Evolutionary conservation across 2,329 filamentous ascomycete species (phyloP), one percentile per base, ranked within the genome.

Genomic region (Pochonia chlamydosporia): DNA sequence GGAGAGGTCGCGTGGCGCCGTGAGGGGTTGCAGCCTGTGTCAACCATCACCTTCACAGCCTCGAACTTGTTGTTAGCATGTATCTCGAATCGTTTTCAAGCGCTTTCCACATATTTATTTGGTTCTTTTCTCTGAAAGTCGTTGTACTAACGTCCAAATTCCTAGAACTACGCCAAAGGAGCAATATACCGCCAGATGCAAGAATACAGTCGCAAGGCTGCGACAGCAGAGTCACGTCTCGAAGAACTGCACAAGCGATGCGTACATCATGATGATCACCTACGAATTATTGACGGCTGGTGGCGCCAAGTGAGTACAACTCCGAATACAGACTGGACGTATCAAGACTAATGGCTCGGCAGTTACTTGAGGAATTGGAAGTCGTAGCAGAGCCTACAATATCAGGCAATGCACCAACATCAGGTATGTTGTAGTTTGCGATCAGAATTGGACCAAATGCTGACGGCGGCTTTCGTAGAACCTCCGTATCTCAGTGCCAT

Each of bases 141-240:
- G 3, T 21, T 1, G 3, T 39, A 13, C 35, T 39, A 20, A 39
- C 20, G 57, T 49, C 45, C 48, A 48, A 51, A 49, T 50, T 52
- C 52, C n/a, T 56, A 69, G 66, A 54, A 62, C 46, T 69, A 69
- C 51, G 69, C 65, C 51, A 99, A 97, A 72, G 93, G 96, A 73
- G 93, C 93, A 54, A 96, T 99, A 64, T 85, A 88, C 60, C 89
- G 95, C 49, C 92, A 96, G 71, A 96, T 99, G 90, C 88, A 90
- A 63, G 93, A 97, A 69, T 96, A 95, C 69, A 96, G 95, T 70
- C 84, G 93, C 58, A 89, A 95, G 64, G 91, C 90, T 64, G 76
- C 79, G 49, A 87, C 86, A 35, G 73, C 95, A 52, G 91, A 97
- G 71, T 75, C 81, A 49, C 87, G 88, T 61, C 74, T 96, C 52